These are phyloP conservation scores for Westerdykella aurantiaca DNA, from an alignment of 2,329 filamentous ascomycete species.

Conservation along the genomic window DNA sequence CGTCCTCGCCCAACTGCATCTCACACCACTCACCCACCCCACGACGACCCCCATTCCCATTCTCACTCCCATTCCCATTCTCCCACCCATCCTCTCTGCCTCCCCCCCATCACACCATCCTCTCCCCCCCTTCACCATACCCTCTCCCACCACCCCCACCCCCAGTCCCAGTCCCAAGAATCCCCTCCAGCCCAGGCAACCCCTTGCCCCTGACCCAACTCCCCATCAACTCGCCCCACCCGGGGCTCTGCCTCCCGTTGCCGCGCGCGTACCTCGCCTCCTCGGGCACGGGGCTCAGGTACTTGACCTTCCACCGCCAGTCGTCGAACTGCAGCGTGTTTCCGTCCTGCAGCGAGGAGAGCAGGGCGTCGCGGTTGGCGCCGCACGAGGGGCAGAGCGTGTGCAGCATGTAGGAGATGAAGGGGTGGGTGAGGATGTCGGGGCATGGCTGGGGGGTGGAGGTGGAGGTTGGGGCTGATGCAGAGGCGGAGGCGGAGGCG, in stretches of 20 bases:
- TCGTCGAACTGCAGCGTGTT: slow-evolving; percentile 32
- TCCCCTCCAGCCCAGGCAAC: slow-evolving; percentile 3
- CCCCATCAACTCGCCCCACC: slow-evolving; percentile 8
- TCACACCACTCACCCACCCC: background rate
- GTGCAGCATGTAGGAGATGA: background rate
- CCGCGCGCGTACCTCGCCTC: slow-evolving; percentile 19
- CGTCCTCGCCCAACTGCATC: background rate
- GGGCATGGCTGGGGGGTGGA: too few relatives aligned
- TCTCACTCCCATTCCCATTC: background rate
- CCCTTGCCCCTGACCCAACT: slow-evolving; percentile 11
- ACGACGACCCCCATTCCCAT: too few relatives aligned
- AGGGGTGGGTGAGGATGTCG: too few relatives aligned
- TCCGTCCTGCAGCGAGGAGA: background rate
- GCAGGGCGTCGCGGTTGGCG: too few relatives aligned
- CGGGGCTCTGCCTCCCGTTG: slow-evolving; percentile 2
- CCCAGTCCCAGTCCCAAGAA: slow-evolving; percentile 1
- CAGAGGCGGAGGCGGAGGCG: too few relatives aligned
- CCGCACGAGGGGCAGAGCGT: background rate
- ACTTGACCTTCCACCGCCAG: slow-evolving; percentile 40
- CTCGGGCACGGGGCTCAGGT: slow-evolving; percentile 24
- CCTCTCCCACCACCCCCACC: background rate
- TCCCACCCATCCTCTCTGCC: background rate
- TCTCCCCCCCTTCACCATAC: background rate
- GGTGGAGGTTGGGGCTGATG: too few relatives aligned
- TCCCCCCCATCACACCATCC: slow-evolving; percentile 1